Base-by-base conservation (phyloP, 768 basidiomycete species). In the Postia placenta region DNA sequence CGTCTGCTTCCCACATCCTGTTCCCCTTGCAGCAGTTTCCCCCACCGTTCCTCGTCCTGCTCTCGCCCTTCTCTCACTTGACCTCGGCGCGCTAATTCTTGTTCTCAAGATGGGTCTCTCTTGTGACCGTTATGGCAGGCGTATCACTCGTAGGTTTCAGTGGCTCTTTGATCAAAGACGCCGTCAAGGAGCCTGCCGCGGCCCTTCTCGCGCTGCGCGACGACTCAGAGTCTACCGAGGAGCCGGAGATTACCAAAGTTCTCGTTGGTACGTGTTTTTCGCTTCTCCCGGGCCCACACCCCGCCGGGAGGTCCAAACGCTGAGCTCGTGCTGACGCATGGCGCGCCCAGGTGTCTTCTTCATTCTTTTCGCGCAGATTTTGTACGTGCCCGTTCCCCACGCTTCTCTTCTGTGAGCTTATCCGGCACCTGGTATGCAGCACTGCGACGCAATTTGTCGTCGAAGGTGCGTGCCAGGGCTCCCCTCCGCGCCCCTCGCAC, bases 381-480 rank as follows among this genome's bases (percentile, higher is more conserved):
- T 97, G 89, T 92, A 64, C 74, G 85, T 62, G 35, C 49, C 33
- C 52, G 15, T 27, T 49, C 51, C 50, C 30, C 33, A 50, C n/a
- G 33, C 51, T 53, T 55, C 40, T 40, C 41, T 42, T 25, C 17
- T 41, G 17, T 39, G 15, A 43, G 35, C 48, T 37, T 51, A 51
- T 26, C 42, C 44, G n/a, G n/a, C n/a, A n/a, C n/a, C 23, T 47
- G 43, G 38, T 38, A 25, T 42, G 23, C 63, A 93, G 90, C 71
- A 88, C 90, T 24, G 92, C 92, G 48, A 80, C 82, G 9, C 92
- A 94, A 64, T 94, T 94, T 62, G 94, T 97, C 39, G 77, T 96
- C 14, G 96, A 98, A 75, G 61, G 61, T 63, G 15, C 20, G 61
- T 47, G 17, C 28, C 9, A 12, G 14, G 7, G 3, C 11, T 45